These are phyloP conservation scores for Fistulinella prunicolor DNA, from an alignment of 768 basidiomycete genomes.

Conservation along the genomic window DNA sequence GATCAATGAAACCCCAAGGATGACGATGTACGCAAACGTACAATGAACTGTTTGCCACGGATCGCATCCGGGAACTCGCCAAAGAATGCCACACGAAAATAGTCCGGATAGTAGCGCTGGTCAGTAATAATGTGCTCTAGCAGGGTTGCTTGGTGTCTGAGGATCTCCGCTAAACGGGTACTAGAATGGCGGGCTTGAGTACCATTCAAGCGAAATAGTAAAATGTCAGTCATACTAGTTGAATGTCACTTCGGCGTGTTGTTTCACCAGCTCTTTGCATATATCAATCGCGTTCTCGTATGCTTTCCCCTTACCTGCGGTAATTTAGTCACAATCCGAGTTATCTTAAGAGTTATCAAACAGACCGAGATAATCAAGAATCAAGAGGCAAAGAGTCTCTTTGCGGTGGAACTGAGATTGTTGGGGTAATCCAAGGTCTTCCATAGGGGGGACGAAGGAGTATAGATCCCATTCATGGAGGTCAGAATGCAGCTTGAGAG, in stretches of 20 bases:
- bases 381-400: constrained; percentile 86
- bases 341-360: background rate
- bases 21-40: constrained; percentile 34
- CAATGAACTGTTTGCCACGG: constrained; percentile 87
- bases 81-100: constrained; percentile 91
- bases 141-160: constrained; percentile 83
- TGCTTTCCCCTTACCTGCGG: constrained; percentile 89
- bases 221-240: constrained; percentile 63
- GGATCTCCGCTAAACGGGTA: constrained; percentile 77
- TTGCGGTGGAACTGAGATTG: constrained; percentile 94
- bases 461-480: constrained; percentile 88
- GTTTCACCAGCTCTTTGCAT: constrained; percentile 85
- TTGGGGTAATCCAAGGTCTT: constrained; percentile 83
- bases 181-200: constrained; percentile 36
- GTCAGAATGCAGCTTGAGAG: constrained; percentile 91
- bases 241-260: constrained; percentile 87
- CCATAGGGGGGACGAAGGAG: constrained; percentile 80
- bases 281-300: constrained; percentile 94
- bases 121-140: constrained; percentile 83
- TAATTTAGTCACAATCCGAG: constrained; percentile 1
- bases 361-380: constrained; percentile 90
- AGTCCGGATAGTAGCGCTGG: constrained; percentile 86
- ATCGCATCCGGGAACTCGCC: constrained; percentile 87
- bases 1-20: background rate
- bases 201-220: background rate